These are phyloP conservation scores for Niveomyces coronatus DNA, from an alignment of 2,329 filamentous ascomycete species.

Conservation along the genomic window DNA sequence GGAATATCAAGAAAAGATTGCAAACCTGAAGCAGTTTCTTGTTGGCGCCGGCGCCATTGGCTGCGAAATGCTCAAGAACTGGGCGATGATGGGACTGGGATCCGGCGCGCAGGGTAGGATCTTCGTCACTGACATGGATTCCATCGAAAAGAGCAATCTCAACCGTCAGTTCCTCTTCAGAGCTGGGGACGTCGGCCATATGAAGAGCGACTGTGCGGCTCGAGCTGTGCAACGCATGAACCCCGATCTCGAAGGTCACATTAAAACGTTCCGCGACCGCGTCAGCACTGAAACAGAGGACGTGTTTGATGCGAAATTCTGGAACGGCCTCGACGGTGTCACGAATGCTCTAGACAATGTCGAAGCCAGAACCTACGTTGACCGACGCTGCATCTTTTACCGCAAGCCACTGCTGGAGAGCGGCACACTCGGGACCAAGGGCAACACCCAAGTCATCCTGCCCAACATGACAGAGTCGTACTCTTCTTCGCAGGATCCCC, in stretches of 20 bases:
- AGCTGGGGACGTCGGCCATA: conserved; percentile 80
- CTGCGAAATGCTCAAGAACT: conserved; percentile 99
- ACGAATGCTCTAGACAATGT: conserved; percentile 98
- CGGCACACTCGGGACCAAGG: conserved; percentile 96
- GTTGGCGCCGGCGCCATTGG: conserved; percentile 96
- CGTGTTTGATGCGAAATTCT: conserved; percentile 90
- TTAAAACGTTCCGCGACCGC: conserved; percentile 75
- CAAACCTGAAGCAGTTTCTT: conserved; percentile 83
- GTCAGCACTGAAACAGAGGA: conserved; percentile 88
- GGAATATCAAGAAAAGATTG: conserved; percentile 88
- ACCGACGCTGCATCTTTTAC: conserved; percentile 96
- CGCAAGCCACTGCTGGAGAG: conserved; percentile 92
- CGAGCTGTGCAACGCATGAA: conserved; percentile 92
- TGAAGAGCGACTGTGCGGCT: conserved; percentile 94
- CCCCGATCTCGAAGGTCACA: conserved; percentile 78
- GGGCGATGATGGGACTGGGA: conserved; percentile 95
- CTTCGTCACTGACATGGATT: conserved; percentile 92
- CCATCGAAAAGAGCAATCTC: conserved; percentile 97
- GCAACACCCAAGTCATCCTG: conserved; percentile 93
- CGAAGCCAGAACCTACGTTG: conserved; percentile 91
- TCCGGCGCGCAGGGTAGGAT: conserved; percentile 84
- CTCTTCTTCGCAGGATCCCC: conserved; percentile 87
- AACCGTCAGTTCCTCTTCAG: conserved; percentile 97
- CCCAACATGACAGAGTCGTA: conserved; percentile 92
- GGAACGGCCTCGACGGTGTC: conserved; percentile 76